Percentiles rank a stretch among this genome's conserved stretches.
Conservation (phyloP, 2,329 filamentous ascomycete species). For the Aspergillus sojae region DNA sequence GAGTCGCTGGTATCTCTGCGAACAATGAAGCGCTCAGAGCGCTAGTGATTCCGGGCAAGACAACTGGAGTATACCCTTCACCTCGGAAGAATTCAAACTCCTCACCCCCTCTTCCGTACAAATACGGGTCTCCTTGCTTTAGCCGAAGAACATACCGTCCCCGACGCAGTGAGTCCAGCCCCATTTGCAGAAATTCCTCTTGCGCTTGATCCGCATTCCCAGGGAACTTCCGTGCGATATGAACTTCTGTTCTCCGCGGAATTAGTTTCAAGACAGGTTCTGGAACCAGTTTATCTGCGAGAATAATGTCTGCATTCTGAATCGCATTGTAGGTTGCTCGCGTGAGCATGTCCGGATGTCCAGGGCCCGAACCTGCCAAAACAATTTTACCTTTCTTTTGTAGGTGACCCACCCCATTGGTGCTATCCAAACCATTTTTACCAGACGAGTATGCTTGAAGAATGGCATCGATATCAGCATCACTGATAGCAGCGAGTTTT, state of each 20-base stretch:
- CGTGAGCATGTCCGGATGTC: conserved; percentile 89
- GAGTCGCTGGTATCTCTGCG: conserved; percentile 82
- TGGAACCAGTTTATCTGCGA: conserved; percentile 63
- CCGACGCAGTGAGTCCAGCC: conserved; percentile 66
- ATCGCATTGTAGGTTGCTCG: conserved; percentile 56
- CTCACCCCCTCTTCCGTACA: conserved; percentile 93
- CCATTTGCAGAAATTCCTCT: conserved; percentile 80
- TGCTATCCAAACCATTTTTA: conserved; percentile 23
- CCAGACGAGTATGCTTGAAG: conserved; percentile 67
- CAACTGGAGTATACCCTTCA: conserved; percentile 69
- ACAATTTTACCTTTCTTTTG: conserved; percentile 69
- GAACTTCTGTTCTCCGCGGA: conserved; percentile 82
- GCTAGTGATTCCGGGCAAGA: conserved; percentile 88
- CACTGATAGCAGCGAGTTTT: conserved; percentile 75
- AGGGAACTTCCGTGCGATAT: conserved; percentile 95
- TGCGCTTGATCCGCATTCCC: conserved; percentile 95
- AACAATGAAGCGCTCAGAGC: conserved; percentile 86
- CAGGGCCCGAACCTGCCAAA: conserved; percentile 88
- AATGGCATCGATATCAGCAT: conserved; percentile 75
- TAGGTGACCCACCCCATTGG: conserved; percentile 13
- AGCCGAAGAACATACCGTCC: conserved; percentile 84
- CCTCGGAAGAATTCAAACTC: conserved; percentile 82
- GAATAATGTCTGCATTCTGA: conserved; percentile 49
- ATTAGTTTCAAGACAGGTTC: conserved; percentile 84
- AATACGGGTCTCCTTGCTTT: conserved; percentile 95